Evolutionary conservation across 2,329 filamentous ascomycete genomes (phyloP).

Genomic region (Talaromyces funiculosus): DNA sequence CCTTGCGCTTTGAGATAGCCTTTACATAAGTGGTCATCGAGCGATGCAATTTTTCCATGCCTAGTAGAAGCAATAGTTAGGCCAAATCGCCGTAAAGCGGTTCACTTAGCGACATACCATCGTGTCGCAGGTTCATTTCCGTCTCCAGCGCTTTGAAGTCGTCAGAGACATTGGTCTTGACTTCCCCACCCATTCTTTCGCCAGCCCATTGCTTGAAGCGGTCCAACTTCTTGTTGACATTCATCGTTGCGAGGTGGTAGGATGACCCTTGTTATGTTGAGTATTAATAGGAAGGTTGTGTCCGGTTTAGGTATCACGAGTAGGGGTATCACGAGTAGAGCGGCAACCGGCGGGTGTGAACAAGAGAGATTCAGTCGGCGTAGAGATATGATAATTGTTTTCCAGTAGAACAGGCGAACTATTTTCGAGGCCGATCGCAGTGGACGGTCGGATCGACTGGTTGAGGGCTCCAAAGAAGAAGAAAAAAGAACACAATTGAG

Average conservation of each 20-base stretch:
- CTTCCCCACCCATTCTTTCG: constrained; percentile 89
- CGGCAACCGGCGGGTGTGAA: neutral
- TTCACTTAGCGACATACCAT: constrained; percentile 55
- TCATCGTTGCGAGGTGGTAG: constrained; percentile 38
- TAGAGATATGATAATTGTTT: neutral
- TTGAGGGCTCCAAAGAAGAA: too few species aligned
- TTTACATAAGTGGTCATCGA: constrained; percentile 84
- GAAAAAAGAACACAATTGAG: neutral
- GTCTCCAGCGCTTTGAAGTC: constrained; percentile 85
- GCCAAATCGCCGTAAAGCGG: too few species aligned
- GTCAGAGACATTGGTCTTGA: constrained; percentile 79
- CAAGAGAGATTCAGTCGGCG: neutral
- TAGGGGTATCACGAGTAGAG: neutral
- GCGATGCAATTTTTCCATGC: constrained; percentile 78
- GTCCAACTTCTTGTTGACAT: constrained; percentile 81
- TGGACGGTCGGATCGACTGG: neutral
- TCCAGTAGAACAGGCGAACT: neutral
- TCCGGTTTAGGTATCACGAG: neutral
- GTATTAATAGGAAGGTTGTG: neutral
- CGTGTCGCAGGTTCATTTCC: constrained; percentile 84
- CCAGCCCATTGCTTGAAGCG: constrained; percentile 97
- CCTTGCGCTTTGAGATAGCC: constrained; percentile 75
- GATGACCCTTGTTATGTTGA: neutral
- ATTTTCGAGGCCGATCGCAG: neutral
- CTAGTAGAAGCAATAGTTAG: neutral